Evolutionary conservation across 2,329 filamentous ascomycete genomes (phyloP).

Genomic region (Remersonia thermophila): DNA sequence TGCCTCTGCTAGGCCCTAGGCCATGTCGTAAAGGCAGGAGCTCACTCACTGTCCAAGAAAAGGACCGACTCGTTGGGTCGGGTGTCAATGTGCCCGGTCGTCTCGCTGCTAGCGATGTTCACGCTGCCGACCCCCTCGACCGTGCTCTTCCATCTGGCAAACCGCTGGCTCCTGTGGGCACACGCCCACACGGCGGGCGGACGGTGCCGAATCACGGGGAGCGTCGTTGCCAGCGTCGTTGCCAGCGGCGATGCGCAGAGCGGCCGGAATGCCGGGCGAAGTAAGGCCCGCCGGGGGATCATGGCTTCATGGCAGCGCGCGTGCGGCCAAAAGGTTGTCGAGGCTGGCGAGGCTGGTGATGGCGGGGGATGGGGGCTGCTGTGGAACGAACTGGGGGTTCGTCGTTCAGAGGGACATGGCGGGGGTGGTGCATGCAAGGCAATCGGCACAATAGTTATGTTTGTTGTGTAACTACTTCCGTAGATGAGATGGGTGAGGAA

Average conservation of each 20-base stretch:
- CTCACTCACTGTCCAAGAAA: slow-evolving; percentile 70
- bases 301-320: slow-evolving; percentile 19
- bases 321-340: neutral
- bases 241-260: slow-evolving; percentile 8
- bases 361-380: too few relatives aligned
- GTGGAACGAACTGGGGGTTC: too few relatives aligned
- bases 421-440: too few relatives aligned
- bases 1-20: slow-evolving; percentile 1
- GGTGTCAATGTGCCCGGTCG: slow-evolving; percentile 71
- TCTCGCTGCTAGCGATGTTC: slow-evolving; percentile 51
- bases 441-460: too few relatives aligned
- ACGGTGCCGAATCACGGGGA: too few relatives aligned
- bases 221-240: too few relatives aligned
- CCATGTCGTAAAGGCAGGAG: neutral
- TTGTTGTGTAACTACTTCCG: too few relatives aligned
- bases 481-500: too few relatives aligned
- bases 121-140: slow-evolving; percentile 18
- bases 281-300: slow-evolving; percentile 22
- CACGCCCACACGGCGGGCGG: slow-evolving; percentile 12
- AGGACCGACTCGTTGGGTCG: slow-evolving; percentile 67
- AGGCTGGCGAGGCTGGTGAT: neutral
- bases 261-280: slow-evolving; percentile 24
- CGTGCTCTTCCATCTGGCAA: slow-evolving; percentile 27
- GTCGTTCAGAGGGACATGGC: too few relatives aligned
- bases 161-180: slow-evolving; percentile 2